Evolutionary conservation across 768 basidiomycete genomes (phyloP), one percentile per base, ranked within the genome.

Genomic region (Hortiboletus flavorubellus): DNA sequence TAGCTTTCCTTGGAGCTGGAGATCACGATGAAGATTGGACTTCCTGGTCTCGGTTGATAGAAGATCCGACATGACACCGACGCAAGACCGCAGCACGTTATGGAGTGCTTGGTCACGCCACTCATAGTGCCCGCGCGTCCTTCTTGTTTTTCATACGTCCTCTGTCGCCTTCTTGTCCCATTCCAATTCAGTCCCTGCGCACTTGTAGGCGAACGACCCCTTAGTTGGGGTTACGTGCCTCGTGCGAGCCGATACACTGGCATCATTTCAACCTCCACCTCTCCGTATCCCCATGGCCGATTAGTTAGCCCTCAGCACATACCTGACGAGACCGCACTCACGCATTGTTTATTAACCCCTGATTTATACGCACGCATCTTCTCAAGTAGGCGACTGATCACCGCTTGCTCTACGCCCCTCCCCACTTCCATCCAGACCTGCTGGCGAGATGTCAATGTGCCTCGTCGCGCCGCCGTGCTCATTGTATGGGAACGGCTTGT

Each of bases 171-270:
- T 68, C 66, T 68, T 61, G 69, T 79, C 78, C 82, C 79, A 67
- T 57, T 76, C 80, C 76, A 60, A 67, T 65, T 74, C 81, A 72
- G 68, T 75, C 80, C 84, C 76, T 72, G 64, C 66, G 65, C 70
- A 79, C 81, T 83, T 70, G 82, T 82, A 80, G 78, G 80, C 80
- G 85, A 51, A 86, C 85, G 86, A 87, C 85, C 87, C 81, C 87
- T 89, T 89, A 54, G 70, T 64, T 89, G 88, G 80, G 86, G 87
- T 86, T 83, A 76, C 83, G 85, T 84, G 79, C 80, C 80, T 86
- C 84, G 83, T 78, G 77, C 78, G 75, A 76, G 85, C 87, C 87
- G 73, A 90, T 68, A 88, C 89, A 86, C 77, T 68, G 86, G 86
- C 67, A 54, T 80, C 80, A 72, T 73, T 70, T 60, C 72, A 67